Conservation (phyloP, 2,329 filamentous ascomycete genomes). For the Aspergillus sp. region DNA sequence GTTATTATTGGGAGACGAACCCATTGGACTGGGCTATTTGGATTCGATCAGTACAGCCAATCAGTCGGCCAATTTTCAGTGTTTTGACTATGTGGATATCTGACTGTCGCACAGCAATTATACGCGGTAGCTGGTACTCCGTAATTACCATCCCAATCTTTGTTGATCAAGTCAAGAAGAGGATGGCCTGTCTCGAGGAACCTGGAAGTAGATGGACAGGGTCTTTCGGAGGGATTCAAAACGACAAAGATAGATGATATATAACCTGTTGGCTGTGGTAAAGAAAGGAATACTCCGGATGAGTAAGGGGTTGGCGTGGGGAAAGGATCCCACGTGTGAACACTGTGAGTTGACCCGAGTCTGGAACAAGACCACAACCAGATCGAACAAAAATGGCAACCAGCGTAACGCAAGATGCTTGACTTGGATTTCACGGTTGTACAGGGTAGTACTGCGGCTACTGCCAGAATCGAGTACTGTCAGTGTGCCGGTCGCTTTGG, state of each 20-base stretch:
- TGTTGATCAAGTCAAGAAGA: background rate
- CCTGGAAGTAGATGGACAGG: background rate
- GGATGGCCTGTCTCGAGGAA: background rate
- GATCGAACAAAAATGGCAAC: background rate
- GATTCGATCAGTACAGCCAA: background rate
- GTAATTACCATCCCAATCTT: background rate
- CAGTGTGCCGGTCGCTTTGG: background rate
- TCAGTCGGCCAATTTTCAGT: constrained; percentile 3
- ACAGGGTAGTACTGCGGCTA: background rate
- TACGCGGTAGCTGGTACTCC: background rate
- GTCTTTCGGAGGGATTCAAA: background rate
- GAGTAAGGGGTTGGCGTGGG: background rate
- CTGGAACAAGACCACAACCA: background rate
- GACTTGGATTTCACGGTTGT: background rate
- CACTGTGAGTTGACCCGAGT: background rate
- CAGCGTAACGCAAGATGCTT: background rate
- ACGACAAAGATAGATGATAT: background rate
- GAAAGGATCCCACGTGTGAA: background rate
- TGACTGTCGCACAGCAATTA: constrained; percentile 12
- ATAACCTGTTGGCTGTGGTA: background rate
- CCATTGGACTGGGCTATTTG: background rate
- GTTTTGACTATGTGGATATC: constrained; percentile 5
- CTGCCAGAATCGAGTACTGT: background rate
- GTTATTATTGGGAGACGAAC: background rate
- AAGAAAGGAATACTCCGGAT: background rate